Conservation (phyloP, 2,329 filamentous ascomycete genomes). For the Boeremia lycopersici region DNA sequence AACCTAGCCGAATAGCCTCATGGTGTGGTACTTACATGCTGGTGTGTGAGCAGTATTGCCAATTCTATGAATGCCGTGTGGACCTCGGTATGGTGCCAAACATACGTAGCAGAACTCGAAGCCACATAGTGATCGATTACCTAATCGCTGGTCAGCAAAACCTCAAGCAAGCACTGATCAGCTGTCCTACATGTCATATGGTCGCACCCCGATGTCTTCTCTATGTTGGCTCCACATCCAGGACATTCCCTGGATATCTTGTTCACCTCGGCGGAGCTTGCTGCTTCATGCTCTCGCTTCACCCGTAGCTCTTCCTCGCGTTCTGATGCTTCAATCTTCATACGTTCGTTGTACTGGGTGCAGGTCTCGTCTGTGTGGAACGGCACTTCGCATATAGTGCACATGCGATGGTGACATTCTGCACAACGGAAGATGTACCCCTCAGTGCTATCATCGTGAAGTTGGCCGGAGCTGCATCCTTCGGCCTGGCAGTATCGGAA, state of each 20-base stretch:
- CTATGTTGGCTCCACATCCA: not conserved
- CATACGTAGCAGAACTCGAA: not conserved
- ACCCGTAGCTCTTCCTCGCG: not conserved
- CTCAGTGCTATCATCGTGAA: not conserved
- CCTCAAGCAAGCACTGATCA: not conserved
- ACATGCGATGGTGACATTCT: not conserved
- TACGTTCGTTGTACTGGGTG: not conserved
- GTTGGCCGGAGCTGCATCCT: constrained; percentile 3
- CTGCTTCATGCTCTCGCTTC: not conserved
- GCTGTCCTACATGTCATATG: constrained; percentile 8
- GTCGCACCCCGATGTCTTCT: not conserved
- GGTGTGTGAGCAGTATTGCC: not conserved
- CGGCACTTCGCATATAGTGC: constrained; percentile 4
- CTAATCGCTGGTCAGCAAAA: not conserved
- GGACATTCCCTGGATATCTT: not conserved
- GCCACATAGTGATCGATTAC: not conserved
- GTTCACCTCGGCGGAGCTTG: not conserved
- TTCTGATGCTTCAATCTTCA: not conserved
- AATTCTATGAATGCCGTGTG: not conserved
- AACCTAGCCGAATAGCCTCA: not conserved
- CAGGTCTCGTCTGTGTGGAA: constrained; percentile 15
- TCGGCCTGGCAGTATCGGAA: not conserved
- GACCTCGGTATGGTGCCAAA: not conserved
- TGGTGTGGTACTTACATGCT: not conserved
- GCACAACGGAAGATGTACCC: constrained; percentile 4